Base-by-base conservation (phyloP, 1,139 yeast genomes). In the Scheffersomyces illinoinensis region DNA sequence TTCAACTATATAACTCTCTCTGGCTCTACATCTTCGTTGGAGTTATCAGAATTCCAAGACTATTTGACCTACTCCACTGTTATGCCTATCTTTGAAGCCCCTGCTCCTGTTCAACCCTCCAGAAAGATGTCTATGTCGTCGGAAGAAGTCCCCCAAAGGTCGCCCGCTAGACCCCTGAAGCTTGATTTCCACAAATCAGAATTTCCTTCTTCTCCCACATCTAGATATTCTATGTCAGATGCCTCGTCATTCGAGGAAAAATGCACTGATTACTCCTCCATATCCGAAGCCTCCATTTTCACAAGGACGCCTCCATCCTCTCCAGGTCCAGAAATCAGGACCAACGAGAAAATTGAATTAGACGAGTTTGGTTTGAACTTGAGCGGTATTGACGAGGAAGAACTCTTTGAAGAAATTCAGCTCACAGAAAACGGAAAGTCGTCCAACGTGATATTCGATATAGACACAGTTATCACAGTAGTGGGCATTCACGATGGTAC, bases 381-480 rank as follows among this genome's bases (percentile, higher is more conserved):
- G 62, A 66, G 55, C 55, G 70, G 64, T 47, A 61, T 64, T n/a
- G 71, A 68, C 33, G 58, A 66, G 54, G 70, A 64, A 17, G 58
- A 61, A 8, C 59, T 68, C 23, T 61, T 70, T 12, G 68, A 65
- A 7, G 73, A 72, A 50, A 55, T 71, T 14, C 66, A 65, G 18
- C 55, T 61, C 7, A 64, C 67, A 21, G 71, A 66, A 19, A 60
- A 61, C 20, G 68, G 67, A 3, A 56, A 61, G 12, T 63, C 68
- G 26, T 58, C 51, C 7, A 54, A 57, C 47, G 50, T 65, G 24
- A 66, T 74, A 6, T 65, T 60, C 56, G 51, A 61, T 33, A 66
- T 74, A 8, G 75, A 73, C 53, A 69, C 65, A 4, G 68, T 73
- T 10, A 68, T 73, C 6, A 63, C 69, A 2, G 65, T 73, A 1